Evolutionary conservation across 2,329 filamentous ascomycete species (phyloP).

Genomic region (Pseudocercospora crystallina): DNA sequence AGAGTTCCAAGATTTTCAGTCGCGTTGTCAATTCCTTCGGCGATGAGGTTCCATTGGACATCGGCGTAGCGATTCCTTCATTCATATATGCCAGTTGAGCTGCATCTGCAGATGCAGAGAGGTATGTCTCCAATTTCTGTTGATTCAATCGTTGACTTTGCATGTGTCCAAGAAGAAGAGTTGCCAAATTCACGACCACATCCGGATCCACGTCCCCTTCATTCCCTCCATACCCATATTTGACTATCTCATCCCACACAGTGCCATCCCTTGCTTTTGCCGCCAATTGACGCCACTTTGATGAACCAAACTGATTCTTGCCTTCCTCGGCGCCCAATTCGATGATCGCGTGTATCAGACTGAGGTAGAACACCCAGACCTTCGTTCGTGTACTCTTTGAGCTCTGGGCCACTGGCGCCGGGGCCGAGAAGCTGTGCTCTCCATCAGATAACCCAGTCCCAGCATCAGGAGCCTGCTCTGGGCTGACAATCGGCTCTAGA

Average conservation of each 20-base stretch:
- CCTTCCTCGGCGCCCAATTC: conserved; percentile 89
- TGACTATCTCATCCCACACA: conserved; percentile 92
- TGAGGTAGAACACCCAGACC: conserved; percentile 96
- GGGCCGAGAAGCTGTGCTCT: conserved; percentile 4
- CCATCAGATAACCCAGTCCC: conserved; percentile 21
- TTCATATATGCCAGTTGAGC: conserved; percentile 66
- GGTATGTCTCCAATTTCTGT: conserved; percentile 81
- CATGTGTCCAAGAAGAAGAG: conserved; percentile 85
- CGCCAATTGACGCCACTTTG: conserved; percentile 80
- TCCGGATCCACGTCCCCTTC: conserved; percentile 93
- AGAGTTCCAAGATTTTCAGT: conserved; percentile 91
- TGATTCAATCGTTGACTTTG: conserved; percentile 81
- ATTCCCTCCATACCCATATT: conserved; percentile 79
- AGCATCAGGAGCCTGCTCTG: conserved; percentile 36
- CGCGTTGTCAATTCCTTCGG: conserved; percentile 55
- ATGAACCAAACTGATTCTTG: conserved; percentile 79
- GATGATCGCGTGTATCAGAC: conserved; percentile 84
- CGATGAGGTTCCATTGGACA: conserved; percentile 47
- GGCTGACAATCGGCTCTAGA: conserved; percentile 76
- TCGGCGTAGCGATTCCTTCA: conserved; percentile 54
- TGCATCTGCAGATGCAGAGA: conserved; percentile 62
- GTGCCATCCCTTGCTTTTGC: conserved; percentile 82
- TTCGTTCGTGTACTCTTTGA: conserved; percentile 85
- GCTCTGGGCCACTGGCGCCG: conserved; percentile 74
- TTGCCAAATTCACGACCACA: conserved; percentile 89